Percentiles rank a stretch among this genome's conserved stretches.
phyloP scores from a whole-genome alignment of 2,329 filamentous ascomycete genomes.

The Kalaharituber pfeilii region DNA sequence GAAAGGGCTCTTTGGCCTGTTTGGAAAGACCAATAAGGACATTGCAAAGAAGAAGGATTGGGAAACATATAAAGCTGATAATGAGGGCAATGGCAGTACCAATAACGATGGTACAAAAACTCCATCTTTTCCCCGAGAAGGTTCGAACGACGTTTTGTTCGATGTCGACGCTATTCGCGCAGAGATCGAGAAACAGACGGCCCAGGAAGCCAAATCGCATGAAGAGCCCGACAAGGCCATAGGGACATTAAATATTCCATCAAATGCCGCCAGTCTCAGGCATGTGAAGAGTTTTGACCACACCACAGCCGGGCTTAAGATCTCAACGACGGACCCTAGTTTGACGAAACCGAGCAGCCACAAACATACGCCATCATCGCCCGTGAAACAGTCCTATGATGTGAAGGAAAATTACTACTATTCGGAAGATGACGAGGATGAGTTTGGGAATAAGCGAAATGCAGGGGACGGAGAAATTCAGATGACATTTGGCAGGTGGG shows the following conservation, averaged over 20 bases:
- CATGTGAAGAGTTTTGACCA: constrained; percentile 14
- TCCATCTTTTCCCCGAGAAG: constrained; percentile 13
- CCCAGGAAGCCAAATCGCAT: constrained; percentile 29
- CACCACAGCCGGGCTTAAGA: constrained; percentile 2
- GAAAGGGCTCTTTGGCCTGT: constrained; percentile 51
- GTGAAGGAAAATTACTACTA: constrained; percentile 8
- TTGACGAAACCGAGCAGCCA: constrained; percentile 6
- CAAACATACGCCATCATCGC: constrained; percentile 5
- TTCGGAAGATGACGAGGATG: constrained; percentile 30
- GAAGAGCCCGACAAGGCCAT: constrained; percentile 37
- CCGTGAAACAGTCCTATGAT: background rate
- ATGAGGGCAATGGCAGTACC: constrained; percentile 6
- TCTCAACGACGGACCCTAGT: constrained; percentile 4
- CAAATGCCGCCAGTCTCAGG: constrained; percentile 1
- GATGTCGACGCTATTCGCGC: constrained; percentile 88
- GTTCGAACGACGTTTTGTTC: constrained; percentile 50
- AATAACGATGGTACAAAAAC: constrained; percentile 19
- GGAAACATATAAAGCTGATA: constrained; percentile 37
- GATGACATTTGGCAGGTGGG: constrained; percentile 48
- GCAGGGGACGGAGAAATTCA: constrained; percentile 30
- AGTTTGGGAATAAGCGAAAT: constrained; percentile 22
- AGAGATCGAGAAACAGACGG: constrained; percentile 56
- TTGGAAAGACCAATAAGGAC: constrained; percentile 51
- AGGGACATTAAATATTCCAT: constrained; percentile 9
- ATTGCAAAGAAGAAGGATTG: constrained; percentile 36